Base-by-base conservation (phyloP, 2,329 filamentous ascomycete species). In the Aureobasidium lini region DNA sequence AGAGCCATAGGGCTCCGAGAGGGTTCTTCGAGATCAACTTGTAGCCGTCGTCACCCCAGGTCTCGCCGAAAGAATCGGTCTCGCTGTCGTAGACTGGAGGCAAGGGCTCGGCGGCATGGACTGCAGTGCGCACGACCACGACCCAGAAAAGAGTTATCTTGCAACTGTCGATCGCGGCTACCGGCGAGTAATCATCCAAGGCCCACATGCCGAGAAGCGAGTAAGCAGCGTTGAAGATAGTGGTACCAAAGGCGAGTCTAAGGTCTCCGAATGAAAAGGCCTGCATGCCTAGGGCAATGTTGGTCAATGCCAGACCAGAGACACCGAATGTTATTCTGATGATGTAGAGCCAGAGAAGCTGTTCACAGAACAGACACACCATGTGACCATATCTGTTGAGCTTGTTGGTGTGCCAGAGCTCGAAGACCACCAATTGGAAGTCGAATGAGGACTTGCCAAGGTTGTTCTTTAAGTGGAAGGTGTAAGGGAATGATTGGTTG, bases 401-500 rank as follows among this genome's bases (percentile, higher is more conserved):
- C 42, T 60, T 60, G 58, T 60, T 56, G 9, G 58, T 60, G 36
- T 60, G 58, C 58, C 58, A 60, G 2, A 60, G 58, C 42, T 60
- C 58, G 36, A 60, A 60, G 3, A 60, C 58, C 8, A 60, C 58
- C 23, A 54, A 36, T 11, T 60, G 58, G 11, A 60, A 60, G 11
- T 60, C 34, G n/a, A 60, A 60, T 6, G 58, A 49, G 2, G 39
- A 40, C 6, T 18, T 28, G n/a, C 58, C 58, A 9, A 60, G 49
- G 49, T 60, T 60, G 32, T 50, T 53, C 58, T 60, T 60, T 16
- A 60, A 40, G 28, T 60, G 58, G 28, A 60, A 60, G 15, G 58
- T 60, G 49, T 60, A 60, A 8, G 58, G 58, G 4, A 60, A 60
- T 10, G 58, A 60, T 60, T 60, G 58, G 13, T 60, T 60, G 58